Base-by-base conservation (phyloP, 371 early-diverging fungal genomes). In the Lichtheimia ramosa region DNA sequence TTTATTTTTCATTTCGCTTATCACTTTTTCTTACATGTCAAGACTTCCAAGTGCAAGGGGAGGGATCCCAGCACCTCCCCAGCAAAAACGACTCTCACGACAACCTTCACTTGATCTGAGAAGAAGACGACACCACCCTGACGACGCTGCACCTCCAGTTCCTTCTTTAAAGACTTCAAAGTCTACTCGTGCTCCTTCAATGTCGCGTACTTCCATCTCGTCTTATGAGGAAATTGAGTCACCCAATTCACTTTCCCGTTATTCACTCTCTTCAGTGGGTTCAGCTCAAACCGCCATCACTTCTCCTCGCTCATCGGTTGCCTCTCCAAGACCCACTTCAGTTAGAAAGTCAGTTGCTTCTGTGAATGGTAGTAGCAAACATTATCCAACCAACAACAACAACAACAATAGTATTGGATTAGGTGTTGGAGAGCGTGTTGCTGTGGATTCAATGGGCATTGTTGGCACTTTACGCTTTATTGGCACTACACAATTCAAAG, bases 381-480 rank as follows among this genome's bases (percentile, higher is more conserved):
- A 51, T 41, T 52, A 48, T n/a, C 55, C 16, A 20, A 28, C 34
- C 59, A 24, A 15, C 51, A 34, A 12, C 55, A 28, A 24, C 62
- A 54, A 39, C 52, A 64, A 51, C 15, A 59, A 41, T 20, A 24
- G 51, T 24, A 10, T 56, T 10, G 16, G 43, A 7, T 50, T 74
- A 6, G 66, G 62, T 51, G 52, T 85, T 40, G 89, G 87, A 8
- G 86, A 86, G 15, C 70, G 86, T n/a, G 90, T 92, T 3, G 72
- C 79, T 43, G 89, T 92, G 0, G 88, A 89, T 18, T 82, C 87
- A 16, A 83, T 88, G 74, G 79, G 73, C 0, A 71, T 89, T 40
- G 71, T 81, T 7, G 94, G 94, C 40, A 87, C 86, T 7, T 73
- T 94, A n/a, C 81, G 83, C 42, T 94, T 82, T 67, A 53, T 92